A percentile compares a stretch with the other conserved stretches of the same genome.
Conservation (phyloP, 2,329 filamentous ascomycete genomes). For the Pestalotiopsis fici region DNA sequence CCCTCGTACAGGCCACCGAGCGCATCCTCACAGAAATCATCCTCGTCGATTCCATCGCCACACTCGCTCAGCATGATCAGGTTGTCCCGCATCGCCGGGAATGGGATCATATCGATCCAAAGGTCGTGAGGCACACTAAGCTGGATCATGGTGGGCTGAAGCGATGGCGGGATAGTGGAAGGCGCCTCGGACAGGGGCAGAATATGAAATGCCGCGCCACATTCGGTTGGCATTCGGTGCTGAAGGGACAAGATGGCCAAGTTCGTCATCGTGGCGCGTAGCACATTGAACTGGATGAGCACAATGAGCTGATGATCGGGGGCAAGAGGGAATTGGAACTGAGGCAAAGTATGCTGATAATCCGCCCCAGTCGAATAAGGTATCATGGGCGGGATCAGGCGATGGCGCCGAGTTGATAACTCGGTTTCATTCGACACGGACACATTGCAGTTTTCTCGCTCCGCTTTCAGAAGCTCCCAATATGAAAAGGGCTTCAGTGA, state of each 20-base stretch:
- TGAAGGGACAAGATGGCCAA: constrained; percentile 21
- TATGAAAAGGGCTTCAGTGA: constrained; percentile 19
- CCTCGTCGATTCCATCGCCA: constrained; percentile 20
- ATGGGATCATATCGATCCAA: constrained; percentile 30
- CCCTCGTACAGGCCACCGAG: constrained; percentile 29
- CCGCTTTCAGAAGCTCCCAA: constrained; percentile 18
- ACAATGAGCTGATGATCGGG: constrained; percentile 23
- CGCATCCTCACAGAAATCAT: constrained; percentile 29
- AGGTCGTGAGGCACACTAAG: constrained; percentile 21
- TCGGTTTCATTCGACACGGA: neutral
- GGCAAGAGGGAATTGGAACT: constrained; percentile 20
- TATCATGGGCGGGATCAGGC: neutral
- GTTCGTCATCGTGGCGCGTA: constrained; percentile 23
- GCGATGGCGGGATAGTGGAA: constrained; percentile 17
- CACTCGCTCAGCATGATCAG: constrained; percentile 17
- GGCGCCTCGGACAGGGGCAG: constrained; percentile 17
- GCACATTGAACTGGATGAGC: constrained; percentile 23
- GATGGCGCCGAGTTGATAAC: neutral
- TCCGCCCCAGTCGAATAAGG: neutral
- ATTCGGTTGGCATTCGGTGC: constrained; percentile 23
- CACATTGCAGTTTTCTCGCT: neutral
- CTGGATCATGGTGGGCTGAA: constrained; percentile 28
- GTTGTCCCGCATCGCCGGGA: constrained; percentile 28
- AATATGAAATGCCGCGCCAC: constrained; percentile 19
- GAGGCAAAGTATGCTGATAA: neutral